Base-by-base conservation (phyloP, 257 asterid species). In the Thymus quinquecostatus region DNA sequence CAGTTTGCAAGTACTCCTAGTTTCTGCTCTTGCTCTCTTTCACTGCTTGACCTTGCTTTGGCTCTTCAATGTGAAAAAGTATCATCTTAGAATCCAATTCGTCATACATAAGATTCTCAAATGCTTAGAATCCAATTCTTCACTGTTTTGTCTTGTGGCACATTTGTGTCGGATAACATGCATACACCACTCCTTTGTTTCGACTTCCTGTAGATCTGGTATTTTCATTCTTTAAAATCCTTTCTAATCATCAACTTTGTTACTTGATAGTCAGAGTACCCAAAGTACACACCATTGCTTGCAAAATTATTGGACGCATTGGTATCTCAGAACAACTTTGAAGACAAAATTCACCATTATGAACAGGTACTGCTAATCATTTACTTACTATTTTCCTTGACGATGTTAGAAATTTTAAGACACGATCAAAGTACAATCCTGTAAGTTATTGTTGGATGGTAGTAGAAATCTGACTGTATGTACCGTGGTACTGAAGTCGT, bases 201-300 rank as follows among this genome's bases (percentile, higher is more conserved):
- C 62, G 40, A 59, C 66, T 65, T 60, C 32, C 28, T 40, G 8
- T 53, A 43, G 44, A 60, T 65, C 73, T 2, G 10, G 50, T 75
- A 11, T 68, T 64, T 41, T 48, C 29, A 8, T 13, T 59, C 50
- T 27, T 21, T 60, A 27, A 67, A 68, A 58, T 66, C 51, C 33
- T 64, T 57, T 30, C 36, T 67, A 38, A 57, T 51, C 61, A n/a
- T 66, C 66, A 55, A 70, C 67, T 79, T 82, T 80, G 78, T 70
- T 85, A 86, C 86, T 81, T 84, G 70, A 82, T 96, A 94, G 99
- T 75, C 88, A 8, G 96, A 94, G 79, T 91, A 89, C 84, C 97
- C 96, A 13, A 86, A 88, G 44, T 89, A 91, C 81, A 86, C 99
- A 53, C 89, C 97, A 38, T 79, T 94, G 89, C 97, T 94, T 83